Conservation (phyloP, 2,329 filamentous ascomycete genomes). For the Pseudogymnoascus sp. region DNA sequence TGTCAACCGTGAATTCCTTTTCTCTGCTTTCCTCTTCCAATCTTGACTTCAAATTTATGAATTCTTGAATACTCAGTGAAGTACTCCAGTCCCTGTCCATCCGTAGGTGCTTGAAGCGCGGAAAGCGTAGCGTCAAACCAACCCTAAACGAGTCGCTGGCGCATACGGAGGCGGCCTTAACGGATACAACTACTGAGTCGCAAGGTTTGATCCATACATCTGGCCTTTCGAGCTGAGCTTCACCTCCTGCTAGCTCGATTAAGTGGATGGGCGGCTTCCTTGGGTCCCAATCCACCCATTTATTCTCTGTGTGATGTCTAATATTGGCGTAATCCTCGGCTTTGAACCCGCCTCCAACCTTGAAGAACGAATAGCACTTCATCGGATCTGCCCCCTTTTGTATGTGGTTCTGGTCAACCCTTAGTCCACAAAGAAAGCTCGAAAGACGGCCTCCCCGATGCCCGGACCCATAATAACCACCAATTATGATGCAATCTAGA, state of each 20-base stretch:
- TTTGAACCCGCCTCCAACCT: conserved; percentile 89
- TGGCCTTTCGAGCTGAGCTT: conserved; percentile 65
- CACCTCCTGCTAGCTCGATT: conserved; percentile 74
- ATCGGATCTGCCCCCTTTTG: conserved; percentile 49
- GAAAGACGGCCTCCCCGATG: conserved; percentile 74
- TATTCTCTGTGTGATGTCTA: conserved; percentile 76
- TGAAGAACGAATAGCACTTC: conserved; percentile 92
- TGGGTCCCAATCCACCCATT: conserved; percentile 81
- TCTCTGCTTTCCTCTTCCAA: conserved; percentile 65
- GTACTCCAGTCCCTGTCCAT: conserved; percentile 79
- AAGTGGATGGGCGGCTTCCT: conserved; percentile 68
- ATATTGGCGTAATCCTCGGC: conserved; percentile 80
- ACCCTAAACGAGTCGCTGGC: conserved; percentile 71
- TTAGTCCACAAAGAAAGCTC: conserved; percentile 83
- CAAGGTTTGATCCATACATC: conserved; percentile 90
- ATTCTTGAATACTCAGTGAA: conserved; percentile 71
- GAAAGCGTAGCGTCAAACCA: conserved; percentile 77
- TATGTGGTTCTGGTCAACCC: conserved; percentile 63
- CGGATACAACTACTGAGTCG: conserved; percentile 79
- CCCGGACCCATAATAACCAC: conserved; percentile 88
- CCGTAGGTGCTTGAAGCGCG: conserved; percentile 74
- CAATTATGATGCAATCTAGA: conserved; percentile 81
- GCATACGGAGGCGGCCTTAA: conserved; percentile 77
- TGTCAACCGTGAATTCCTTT: conserved; percentile 72
- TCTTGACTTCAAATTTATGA: conserved; percentile 60